phyloP scores from a whole-genome alignment of 2,329 filamentous ascomycete genomes.

The Phaeosphaeriaceae sp. region DNA sequence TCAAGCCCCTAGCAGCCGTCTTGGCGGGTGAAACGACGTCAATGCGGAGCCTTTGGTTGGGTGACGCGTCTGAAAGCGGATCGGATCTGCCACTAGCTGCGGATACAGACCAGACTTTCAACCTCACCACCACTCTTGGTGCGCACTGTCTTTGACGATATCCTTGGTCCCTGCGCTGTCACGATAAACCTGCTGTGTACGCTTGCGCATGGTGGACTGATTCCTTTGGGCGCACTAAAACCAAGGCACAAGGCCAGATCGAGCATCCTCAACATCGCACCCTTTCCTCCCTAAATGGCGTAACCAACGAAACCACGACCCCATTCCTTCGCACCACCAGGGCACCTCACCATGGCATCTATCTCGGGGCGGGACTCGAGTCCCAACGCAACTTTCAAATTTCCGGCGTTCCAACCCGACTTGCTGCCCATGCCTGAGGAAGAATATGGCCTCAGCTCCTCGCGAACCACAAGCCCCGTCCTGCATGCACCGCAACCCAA shows the following conservation, averaged over 20 bases:
- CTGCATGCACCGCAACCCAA: conserved; percentile 30
- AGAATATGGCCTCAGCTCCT: conserved; percentile 41
- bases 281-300: conserved; percentile 34
- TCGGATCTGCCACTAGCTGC: conserved; percentile 25
- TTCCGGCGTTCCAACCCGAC: conserved; percentile 55
- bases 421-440: conserved; percentile 49
- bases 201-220: background rate
- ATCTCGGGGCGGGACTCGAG: conserved; percentile 37
- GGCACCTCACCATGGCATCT: conserved; percentile 37
- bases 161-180: background rate
- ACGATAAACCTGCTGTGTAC: background rate
- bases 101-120: conserved; percentile 24
- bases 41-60: conserved; percentile 5
- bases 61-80: conserved; percentile 11
- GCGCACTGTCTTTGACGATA: background rate
- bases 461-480: conserved; percentile 42
- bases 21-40: conserved; percentile 10
- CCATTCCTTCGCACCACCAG: conserved; percentile 14
- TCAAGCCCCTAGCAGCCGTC: conserved; percentile 4
- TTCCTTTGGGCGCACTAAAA: background rate
- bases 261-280: conserved; percentile 6
- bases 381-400: conserved; percentile 52
- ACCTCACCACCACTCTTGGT: background rate
- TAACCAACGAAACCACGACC: conserved; percentile 30
- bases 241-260: conserved; percentile 5